Percentiles rank a stretch among this genome's conserved stretches.
Conservation (phyloP, 192 early-diverging fungal species). For the Backusella macrospora region DNA sequence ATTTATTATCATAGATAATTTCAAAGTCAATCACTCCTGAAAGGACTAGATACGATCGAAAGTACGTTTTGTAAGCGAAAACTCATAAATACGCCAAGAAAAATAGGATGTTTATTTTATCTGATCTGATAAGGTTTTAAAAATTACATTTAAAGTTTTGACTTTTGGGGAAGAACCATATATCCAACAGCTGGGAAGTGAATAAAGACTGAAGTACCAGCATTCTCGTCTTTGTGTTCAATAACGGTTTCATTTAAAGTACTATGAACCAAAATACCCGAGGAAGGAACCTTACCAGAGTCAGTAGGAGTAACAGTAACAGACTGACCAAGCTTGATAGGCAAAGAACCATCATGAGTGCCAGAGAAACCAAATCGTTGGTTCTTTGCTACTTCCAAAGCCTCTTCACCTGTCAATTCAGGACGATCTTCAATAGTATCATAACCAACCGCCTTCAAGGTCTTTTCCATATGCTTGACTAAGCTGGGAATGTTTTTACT, state of each 20-base stretch:
- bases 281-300: conserved; percentile 21
- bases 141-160: conserved; percentile 16
- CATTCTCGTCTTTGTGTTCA: conserved; percentile 5
- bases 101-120: background rate
- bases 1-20: too few relatives aligned
- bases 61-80: too few relatives aligned
- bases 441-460: background rate
- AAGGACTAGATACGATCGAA: too few relatives aligned
- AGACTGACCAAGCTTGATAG: conserved; percentile 20
- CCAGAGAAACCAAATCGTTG: background rate
- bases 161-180: conserved; percentile 15
- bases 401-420: conserved; percentile 24
- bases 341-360: background rate
- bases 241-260: conserved; percentile 15
- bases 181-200: conserved; percentile 34
- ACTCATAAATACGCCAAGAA: too few relatives aligned
- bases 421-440: background rate
- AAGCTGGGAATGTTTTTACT: conserved; percentile 19
- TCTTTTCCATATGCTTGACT: conserved; percentile 5
- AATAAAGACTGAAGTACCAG: conserved; percentile 12
- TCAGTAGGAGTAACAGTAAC: conserved; percentile 35
- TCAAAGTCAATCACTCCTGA: too few relatives aligned
- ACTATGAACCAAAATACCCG: conserved; percentile 16
- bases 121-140: conserved; percentile 8
- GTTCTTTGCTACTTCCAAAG: conserved; percentile 27